These are phyloP conservation scores for Fusarium secorum DNA, from an alignment of 2,329 filamentous ascomycete species.

Conservation along the genomic window DNA sequence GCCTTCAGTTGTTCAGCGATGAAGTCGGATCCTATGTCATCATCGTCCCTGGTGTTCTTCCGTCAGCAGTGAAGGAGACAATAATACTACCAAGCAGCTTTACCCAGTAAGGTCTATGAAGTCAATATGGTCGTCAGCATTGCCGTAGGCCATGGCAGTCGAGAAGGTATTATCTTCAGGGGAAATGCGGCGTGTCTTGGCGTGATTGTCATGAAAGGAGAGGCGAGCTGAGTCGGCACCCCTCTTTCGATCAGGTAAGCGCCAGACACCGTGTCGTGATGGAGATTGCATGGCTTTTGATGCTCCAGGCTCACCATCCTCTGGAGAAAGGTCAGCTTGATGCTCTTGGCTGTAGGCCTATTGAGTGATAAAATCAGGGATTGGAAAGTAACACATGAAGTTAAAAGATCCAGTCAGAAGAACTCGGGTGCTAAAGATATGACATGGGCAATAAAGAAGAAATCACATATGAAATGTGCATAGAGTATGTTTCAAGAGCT, in stretches of 20 bases:
- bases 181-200: conserved; percentile 49
- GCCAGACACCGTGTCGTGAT: conserved; percentile 5
- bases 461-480: background rate
- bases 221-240: conserved; percentile 32
- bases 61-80: background rate
- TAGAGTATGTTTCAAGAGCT: background rate
- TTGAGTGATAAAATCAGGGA: background rate
- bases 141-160: background rate
- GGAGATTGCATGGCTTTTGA: conserved; percentile 36
- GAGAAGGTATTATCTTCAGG: conserved; percentile 25
- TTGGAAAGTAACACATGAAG: background rate
- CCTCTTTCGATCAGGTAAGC: conserved; percentile 45
- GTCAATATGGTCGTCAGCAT: conserved; percentile 30
- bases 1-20: conserved; percentile 49
- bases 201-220: conserved; percentile 10
- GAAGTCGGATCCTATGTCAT: conserved; percentile 37
- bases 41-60: conserved; percentile 44
- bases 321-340: conserved; percentile 25
- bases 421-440: background rate
- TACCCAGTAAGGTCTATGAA: conserved; percentile 56
- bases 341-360: background rate
- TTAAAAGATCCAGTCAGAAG: background rate
- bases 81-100: conserved; percentile 16
- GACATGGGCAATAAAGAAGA: background rate
- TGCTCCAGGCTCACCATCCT: background rate